Conservation (phyloP, 345 rosid genomes). For the Noccaea caerulescens region DNA sequence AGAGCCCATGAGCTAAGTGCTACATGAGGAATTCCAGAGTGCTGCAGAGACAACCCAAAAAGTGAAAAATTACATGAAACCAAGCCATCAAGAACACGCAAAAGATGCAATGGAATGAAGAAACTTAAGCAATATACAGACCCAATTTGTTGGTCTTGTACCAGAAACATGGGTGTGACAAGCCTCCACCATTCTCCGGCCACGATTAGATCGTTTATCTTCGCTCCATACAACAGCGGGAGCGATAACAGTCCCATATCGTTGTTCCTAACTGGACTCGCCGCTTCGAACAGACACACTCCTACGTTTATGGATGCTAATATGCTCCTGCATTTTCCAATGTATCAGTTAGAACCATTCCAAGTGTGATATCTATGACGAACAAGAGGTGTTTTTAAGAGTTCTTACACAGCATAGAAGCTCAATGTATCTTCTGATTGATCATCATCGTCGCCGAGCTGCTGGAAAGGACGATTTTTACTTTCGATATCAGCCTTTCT, state of each 20-base stretch:
- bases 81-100: conserved; percentile 5
- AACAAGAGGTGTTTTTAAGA: conserved; percentile 3
- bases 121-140: conserved; percentile 42
- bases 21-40: conserved; percentile 74
- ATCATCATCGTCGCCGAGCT: conserved; percentile 40
- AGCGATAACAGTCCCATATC: conserved; percentile 69
- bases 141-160: conserved; percentile 88
- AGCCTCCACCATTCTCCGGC: conserved; percentile 99
- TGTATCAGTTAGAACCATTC: not conserved
- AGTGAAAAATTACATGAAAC: not conserved
- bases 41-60: conserved; percentile 52
- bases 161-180: conserved; percentile 98
- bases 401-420: conserved; percentile 63
- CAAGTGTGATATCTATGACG: not conserved
- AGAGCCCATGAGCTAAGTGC: conserved; percentile 86
- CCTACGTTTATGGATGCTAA: conserved; percentile 79
- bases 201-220: conserved; percentile 81
- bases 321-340: conserved; percentile 54
- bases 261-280: conserved; percentile 68
- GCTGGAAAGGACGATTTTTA: conserved; percentile 28
- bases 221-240: conserved; percentile 81
- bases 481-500: conserved; percentile 23
- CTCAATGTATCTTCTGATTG: conserved; percentile 59
- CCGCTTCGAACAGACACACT: conserved; percentile 80
- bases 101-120: not conserved